phyloP scores from a whole-genome alignment of 495 filamentous ascomycete species.

The Penicillium ucsense region DNA sequence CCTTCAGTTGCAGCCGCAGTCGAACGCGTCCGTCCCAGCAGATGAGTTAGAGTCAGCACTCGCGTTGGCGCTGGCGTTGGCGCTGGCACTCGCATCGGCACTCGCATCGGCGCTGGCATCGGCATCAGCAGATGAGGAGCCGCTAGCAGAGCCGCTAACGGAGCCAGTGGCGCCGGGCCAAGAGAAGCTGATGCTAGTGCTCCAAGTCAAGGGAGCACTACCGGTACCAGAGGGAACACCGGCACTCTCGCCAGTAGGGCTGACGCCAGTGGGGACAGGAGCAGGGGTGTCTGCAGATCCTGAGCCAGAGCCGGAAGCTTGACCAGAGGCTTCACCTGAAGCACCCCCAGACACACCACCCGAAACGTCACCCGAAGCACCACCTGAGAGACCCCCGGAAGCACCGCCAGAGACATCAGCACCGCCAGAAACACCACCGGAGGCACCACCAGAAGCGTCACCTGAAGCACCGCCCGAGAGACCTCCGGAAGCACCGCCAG shows the following conservation, averaged over 20 bases:
- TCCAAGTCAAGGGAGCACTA: constrained; percentile 1
- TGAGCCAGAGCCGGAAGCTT: constrained; percentile 6
- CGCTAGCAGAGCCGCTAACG: constrained; percentile 1
- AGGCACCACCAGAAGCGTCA: background rate
- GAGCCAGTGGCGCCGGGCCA: constrained; percentile 5
- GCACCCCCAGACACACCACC: constrained; percentile 6
- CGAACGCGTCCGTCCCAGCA: background rate
- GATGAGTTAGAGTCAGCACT: constrained; percentile 1
- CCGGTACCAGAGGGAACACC: constrained; percentile 1
- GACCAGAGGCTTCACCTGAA: constrained; percentile 1
- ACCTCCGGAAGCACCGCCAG: background rate
- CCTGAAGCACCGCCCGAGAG: background rate
- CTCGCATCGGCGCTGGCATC: constrained; percentile 2
- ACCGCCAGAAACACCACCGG: background rate
- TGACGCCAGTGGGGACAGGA: constrained; percentile 7
- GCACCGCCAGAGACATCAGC: background rate
- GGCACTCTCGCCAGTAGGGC: constrained; percentile 4
- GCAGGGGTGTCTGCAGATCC: constrained; percentile 7
- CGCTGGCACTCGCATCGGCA: background rate
- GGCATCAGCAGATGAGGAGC: background rate
- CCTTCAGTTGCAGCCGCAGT: background rate
- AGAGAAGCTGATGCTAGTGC: constrained; percentile 5
- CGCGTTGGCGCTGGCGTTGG: constrained; percentile 2
- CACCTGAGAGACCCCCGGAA: background rate
- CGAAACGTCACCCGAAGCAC: background rate